These are phyloP conservation scores for Daldinia grandis DNA, from an alignment of 495 filamentous ascomycete genomes.

Conservation along the genomic window DNA sequence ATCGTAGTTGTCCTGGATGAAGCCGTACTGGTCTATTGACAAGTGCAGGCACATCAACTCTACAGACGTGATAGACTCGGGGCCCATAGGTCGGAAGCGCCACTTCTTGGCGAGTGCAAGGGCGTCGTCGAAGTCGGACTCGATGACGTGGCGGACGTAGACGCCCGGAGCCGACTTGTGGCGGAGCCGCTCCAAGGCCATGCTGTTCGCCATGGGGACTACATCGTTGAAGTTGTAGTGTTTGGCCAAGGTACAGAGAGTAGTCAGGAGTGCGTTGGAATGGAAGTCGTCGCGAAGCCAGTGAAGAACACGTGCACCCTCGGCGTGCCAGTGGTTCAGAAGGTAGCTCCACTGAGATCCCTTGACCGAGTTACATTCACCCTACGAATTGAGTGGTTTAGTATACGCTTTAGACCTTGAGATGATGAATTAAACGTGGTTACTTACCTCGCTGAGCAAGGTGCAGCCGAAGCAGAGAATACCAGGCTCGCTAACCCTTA, in stretches of 20 bases:
- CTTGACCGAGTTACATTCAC: background rate
- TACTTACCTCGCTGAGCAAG: background rate
- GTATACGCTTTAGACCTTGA: background rate
- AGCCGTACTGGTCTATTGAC: background rate
- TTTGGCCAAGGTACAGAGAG: background rate
- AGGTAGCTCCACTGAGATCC: conserved; percentile 1
- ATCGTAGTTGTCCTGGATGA: background rate
- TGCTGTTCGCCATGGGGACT: conserved; percentile 10
- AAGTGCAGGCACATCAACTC: background rate
- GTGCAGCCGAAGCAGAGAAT: background rate
- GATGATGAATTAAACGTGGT: background rate
- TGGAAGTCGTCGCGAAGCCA: background rate
- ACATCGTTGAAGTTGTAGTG: conserved; percentile 3
- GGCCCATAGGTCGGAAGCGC: background rate
- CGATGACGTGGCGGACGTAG: background rate
- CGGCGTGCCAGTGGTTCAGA: background rate
- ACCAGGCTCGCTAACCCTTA: background rate
- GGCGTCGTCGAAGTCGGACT: background rate
- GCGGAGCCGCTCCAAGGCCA: conserved; percentile 7
- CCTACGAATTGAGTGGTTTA: background rate
- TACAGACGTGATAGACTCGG: background rate
- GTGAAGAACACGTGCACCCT: background rate
- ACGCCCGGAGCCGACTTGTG: background rate
- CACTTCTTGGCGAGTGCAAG: background rate
- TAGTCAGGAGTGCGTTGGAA: background rate